phyloP scores from a whole-genome alignment of 805 yeast genomes.

The Suhomyces kilbournensis region DNA sequence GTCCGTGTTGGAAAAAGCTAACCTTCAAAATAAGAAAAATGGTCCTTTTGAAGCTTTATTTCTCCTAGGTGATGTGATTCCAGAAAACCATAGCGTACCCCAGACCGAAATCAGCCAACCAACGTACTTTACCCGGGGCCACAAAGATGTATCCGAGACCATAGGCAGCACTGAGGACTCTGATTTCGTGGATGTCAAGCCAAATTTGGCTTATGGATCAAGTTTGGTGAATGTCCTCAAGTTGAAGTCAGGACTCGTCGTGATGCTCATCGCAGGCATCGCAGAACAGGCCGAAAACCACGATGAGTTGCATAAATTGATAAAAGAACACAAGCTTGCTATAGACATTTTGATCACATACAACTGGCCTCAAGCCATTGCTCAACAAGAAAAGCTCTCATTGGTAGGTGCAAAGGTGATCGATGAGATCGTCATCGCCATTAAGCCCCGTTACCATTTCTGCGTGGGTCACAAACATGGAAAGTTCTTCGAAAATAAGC shows the following conservation, averaged over 20 bases:
- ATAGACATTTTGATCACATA: slow-evolving; percentile 57
- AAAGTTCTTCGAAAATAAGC: slow-evolving; percentile 50
- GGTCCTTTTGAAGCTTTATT: slow-evolving; percentile 65
- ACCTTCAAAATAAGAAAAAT: slow-evolving; percentile 50
- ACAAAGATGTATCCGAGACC: slow-evolving; percentile 14
- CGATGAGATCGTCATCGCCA: slow-evolving; percentile 43
- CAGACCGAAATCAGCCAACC: slow-evolving; percentile 17
- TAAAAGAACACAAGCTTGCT: neutral
- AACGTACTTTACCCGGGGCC: slow-evolving; percentile 25
- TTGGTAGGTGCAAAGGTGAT: slow-evolving; percentile 44
- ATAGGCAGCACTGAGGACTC: slow-evolving; percentile 9
- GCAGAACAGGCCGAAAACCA: slow-evolving; percentile 7
- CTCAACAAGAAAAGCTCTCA: slow-evolving; percentile 41
- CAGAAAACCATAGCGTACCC: slow-evolving; percentile 16
- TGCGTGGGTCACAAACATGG: slow-evolving; percentile 50
- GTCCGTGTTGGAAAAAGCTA: slow-evolving; percentile 44
- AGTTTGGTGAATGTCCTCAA: slow-evolving; percentile 34
- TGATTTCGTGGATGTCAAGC: slow-evolving; percentile 20
- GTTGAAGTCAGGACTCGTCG: slow-evolving; percentile 42
- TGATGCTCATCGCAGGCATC: slow-evolving; percentile 43
- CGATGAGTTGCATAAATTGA: slow-evolving; percentile 14
- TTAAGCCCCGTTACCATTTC: slow-evolving; percentile 68
- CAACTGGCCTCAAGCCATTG: slow-evolving; percentile 58
- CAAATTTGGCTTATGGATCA: slow-evolving; percentile 28
- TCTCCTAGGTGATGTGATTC: slow-evolving; percentile 47